A percentile compares a stretch with the other conserved stretches of the same genome.
These are phyloP conservation scores for Pythium rhizo-oryzae DNA, from an alignment of 352 stramenopile species.

Conservation along the genomic window DNA sequence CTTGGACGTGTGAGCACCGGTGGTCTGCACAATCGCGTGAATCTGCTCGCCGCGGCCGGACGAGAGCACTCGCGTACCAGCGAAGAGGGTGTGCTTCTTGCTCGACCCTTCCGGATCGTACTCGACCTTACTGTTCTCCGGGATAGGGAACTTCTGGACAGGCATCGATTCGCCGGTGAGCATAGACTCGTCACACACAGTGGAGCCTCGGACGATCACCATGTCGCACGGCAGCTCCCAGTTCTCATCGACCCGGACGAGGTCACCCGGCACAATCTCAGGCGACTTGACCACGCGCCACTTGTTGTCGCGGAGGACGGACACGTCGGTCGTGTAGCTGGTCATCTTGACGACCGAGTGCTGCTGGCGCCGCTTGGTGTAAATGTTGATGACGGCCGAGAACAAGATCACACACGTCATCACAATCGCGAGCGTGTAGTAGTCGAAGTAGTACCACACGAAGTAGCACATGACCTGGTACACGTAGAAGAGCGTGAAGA, in stretches of 20 bases:
- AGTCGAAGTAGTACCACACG: constrained; percentile 78
- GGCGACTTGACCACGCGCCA: constrained; percentile 54
- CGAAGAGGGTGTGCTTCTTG: constrained; percentile 88
- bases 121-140: constrained; percentile 46
- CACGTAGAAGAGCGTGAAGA: constrained; percentile 78
- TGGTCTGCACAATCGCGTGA: constrained; percentile 79
- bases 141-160: constrained; percentile 81
- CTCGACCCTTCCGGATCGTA: constrained; percentile 54
- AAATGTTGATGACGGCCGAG: constrained; percentile 64
- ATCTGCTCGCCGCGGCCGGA: constrained; percentile 50
- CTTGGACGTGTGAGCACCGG: constrained; percentile 81
- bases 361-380: constrained; percentile 63
- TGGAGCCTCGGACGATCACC: constrained; percentile 39
- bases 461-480: constrained; percentile 90
- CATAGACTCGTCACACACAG: constrained; percentile 73
- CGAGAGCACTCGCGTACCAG: constrained; percentile 78
- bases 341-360: constrained; percentile 63
- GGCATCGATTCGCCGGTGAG: constrained; percentile 87
- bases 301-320: constrained; percentile 55
- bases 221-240: constrained; percentile 76
- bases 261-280: constrained; percentile 67
- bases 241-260: constrained; percentile 64
- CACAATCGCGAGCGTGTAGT: constrained; percentile 57
- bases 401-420: constrained; percentile 59
- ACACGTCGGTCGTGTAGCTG: constrained; percentile 63